Evolutionary conservation across 2,329 filamentous ascomycete species (phyloP).

Genomic region (Hypomyces rosellus): DNA sequence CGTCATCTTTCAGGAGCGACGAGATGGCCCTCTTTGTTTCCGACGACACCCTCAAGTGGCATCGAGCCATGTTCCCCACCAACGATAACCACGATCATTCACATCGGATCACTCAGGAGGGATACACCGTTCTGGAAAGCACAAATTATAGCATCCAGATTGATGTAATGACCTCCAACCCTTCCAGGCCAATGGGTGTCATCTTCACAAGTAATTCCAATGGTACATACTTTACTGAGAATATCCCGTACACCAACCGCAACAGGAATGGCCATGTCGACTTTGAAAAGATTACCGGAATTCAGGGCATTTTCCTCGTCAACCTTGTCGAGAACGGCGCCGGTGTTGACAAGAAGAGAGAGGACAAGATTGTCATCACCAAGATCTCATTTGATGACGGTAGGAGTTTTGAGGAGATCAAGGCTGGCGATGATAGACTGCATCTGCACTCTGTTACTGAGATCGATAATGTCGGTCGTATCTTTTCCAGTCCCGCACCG

Average conservation of each 20-base stretch:
- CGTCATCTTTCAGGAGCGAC: conserved; percentile 69
- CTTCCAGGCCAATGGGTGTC: conserved; percentile 69
- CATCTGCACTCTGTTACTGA: conserved; percentile 93
- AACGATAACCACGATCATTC: conserved; percentile 72
- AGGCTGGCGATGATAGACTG: conserved; percentile 59
- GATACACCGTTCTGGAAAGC: conserved; percentile 90
- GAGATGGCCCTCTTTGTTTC: conserved; percentile 92
- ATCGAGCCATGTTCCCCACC: conserved; percentile 80
- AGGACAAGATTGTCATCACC: conserved; percentile 64
- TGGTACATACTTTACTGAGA: conserved; percentile 90
- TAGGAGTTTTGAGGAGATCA: conserved; percentile 71
- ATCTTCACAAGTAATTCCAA: conserved; percentile 97
- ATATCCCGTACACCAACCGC: conserved; percentile 87
- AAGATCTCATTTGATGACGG: conserved; percentile 95
- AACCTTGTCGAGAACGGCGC: conserved; percentile 86
- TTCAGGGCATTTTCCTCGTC: conserved; percentile 87
- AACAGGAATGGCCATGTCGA: conserved; percentile 72
- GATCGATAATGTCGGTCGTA: conserved; percentile 70
- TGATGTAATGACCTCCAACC: conserved; percentile 71
- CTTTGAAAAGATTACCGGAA: conserved; percentile 87
- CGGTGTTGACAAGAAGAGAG: conserved; percentile 54
- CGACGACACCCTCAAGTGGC: conserved; percentile 78
- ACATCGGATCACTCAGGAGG: conserved; percentile 63
- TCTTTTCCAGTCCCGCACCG: conserved; percentile 90
- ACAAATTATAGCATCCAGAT: conserved; percentile 98